These are phyloP conservation scores for Saprolegnia parasitica DNA, from an alignment of 352 stramenopile species.

Conservation along the genomic window DNA sequence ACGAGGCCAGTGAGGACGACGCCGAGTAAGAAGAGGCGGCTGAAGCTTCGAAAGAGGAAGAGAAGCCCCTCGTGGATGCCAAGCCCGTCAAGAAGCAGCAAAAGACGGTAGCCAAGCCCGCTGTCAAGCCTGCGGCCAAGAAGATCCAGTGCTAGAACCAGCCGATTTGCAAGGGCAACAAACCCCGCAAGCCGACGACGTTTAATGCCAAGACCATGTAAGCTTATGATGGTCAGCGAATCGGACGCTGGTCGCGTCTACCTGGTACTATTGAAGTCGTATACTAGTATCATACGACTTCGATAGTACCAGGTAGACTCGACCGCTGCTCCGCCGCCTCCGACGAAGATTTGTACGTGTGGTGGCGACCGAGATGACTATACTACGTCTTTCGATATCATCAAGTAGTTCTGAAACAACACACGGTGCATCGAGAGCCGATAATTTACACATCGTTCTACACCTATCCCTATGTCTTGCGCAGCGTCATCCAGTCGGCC, in stretches of 20 bases:
- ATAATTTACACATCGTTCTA: too few species aligned
- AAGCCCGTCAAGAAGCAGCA: constrained; percentile 14
- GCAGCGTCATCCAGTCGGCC: too few species aligned
- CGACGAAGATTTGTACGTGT: constrained; percentile 44
- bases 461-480: too few species aligned
- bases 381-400: too few species aligned
- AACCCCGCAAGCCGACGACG: not conserved
- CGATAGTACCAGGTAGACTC: too few species aligned
- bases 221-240: constrained; percentile 22
- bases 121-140: not conserved
- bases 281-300: too few species aligned
- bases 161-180: constrained; percentile 1
- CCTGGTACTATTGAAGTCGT: too few species aligned
- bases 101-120: not conserved
- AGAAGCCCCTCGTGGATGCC: not conserved
- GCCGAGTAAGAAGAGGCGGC: constrained; percentile 34
- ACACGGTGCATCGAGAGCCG: too few species aligned
- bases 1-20: constrained; percentile 42
- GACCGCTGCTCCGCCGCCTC: too few species aligned
- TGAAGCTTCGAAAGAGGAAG: constrained; percentile 14
- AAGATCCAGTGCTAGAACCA: constrained; percentile 18
- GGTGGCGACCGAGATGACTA: too few species aligned
- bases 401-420: too few species aligned
- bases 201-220: constrained; percentile 12
- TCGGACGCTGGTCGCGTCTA: too few species aligned